phyloP scores from a whole-genome alignment of 2,329 filamentous ascomycete genomes.

The Nothophaeocryptopus gaeumannii region DNA sequence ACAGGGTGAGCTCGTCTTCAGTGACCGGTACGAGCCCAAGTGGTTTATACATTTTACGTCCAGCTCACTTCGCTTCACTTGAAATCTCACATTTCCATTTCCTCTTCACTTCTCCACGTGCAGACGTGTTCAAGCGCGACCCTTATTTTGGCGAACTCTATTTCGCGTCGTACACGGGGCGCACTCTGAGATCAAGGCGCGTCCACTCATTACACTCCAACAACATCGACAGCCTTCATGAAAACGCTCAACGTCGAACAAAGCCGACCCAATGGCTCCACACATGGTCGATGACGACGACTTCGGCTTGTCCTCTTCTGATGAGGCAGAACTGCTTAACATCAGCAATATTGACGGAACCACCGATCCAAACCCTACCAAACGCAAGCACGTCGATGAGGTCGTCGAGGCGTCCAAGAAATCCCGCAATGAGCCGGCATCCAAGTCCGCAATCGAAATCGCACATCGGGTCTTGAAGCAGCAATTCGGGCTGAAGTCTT shows the following conservation, averaged over 20 bases:
- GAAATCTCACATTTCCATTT: not conserved
- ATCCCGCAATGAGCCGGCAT: constrained; percentile 4
- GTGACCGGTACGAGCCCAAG: not conserved
- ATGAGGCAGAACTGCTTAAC: constrained; percentile 26
- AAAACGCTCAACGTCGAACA: no score
- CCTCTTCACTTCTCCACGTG: constrained; percentile 2
- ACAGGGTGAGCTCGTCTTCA: no score
- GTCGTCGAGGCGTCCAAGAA: constrained; percentile 9
- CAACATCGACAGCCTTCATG: no score
- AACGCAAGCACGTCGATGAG: constrained; percentile 16
- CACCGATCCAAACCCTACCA: constrained; percentile 2
- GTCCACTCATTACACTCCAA: no score
- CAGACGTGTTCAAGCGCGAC: not conserved
- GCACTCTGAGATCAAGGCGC: not conserved
- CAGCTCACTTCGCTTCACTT: not conserved
- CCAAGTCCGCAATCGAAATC: constrained; percentile 10
- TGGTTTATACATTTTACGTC: not conserved
- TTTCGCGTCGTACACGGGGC: not conserved
- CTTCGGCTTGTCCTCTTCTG: constrained; percentile 26
- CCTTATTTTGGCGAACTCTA: constrained; percentile 1
- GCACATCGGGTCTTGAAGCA: constrained; percentile 40
- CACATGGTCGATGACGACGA: constrained; percentile 25
- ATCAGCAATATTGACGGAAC: constrained; percentile 16
- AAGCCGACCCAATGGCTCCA: not conserved
- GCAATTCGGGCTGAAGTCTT: constrained; percentile 42